Base-by-base conservation (phyloP, 352 stramenopile genomes). In the Phytophthora europaea region DNA sequence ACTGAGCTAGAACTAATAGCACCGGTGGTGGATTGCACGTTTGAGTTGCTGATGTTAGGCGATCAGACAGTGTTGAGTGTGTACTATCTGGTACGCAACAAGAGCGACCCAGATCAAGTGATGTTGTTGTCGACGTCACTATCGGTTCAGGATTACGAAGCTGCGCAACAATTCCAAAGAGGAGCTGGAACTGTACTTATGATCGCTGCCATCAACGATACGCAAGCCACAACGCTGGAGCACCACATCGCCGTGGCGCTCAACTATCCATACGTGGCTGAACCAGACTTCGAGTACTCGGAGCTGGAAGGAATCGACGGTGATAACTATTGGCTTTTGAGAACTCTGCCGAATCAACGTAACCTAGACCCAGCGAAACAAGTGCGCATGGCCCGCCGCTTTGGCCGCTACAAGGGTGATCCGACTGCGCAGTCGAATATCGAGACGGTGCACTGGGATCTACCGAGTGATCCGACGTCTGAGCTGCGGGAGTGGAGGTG, bases 21-120 rank as follows among this genome's bases (percentile, higher is more conserved):
- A 4, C 82, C 82, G 2, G 48, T 89, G 7, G 73, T 87, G 20
- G 80, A 84, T 59, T 87, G 80, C 56, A 63, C 67, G 12, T 78
- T 75, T 15, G 20, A 61, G n/a, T 23, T 71, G 36, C 16, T 80
- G 15, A 20, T 65, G 15, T 33, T 18, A 18, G 61, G 60, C 2
- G 74, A 81, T 48, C 23, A 5, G 7, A 74, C 62, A 13, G 18
- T 51, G 23, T 58, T 72, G 18, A 59, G 70, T 6, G 54, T 82
- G 3, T 80, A 70, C 23, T 85, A 83, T 43, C 40, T 82, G 1
- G 54, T 72, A 6, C 75, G 79, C 6, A 23, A 26, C 4, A 64
- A 60, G 22, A 61, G 15, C 4, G 56, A 79, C 34, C 60, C 61
- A 5, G 65, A 72, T 3, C 28, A 73, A n/a, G 50, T 85, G 10